Conservation (phyloP, 2,329 filamentous ascomycete genomes). For the Emericellopsis atlantica region DNA sequence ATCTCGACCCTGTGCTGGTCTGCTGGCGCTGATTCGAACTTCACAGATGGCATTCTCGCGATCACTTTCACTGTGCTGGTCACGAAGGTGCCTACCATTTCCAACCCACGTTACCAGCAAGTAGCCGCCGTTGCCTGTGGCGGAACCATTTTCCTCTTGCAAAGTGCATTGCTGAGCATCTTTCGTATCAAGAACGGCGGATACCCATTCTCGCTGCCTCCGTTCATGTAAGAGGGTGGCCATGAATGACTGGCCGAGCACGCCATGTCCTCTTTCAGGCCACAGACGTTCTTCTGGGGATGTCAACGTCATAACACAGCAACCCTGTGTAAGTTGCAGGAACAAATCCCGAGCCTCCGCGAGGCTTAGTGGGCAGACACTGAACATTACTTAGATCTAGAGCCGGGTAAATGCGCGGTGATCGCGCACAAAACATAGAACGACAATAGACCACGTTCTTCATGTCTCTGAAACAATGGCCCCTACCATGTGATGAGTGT, state of each 20-base stretch:
- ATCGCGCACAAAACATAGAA: no score
- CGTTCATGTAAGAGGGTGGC: conserved; percentile 48
- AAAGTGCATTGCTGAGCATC: conserved; percentile 87
- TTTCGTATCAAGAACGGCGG: conserved; percentile 92
- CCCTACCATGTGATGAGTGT: no score
- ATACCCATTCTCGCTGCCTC: conserved; percentile 89
- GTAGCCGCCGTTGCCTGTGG: conserved; percentile 72
- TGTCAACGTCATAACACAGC: no score
- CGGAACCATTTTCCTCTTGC: conserved; percentile 64
- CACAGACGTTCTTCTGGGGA: no score
- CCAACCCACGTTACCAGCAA: conserved; percentile 65
- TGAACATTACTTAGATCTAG: no score
- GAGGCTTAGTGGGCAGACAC: no score
- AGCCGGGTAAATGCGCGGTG: no score
- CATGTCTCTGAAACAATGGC: no score
- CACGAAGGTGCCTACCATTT: conserved; percentile 82
- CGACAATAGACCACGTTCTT: no score
- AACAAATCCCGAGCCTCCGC: no score
- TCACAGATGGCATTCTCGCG: conserved; percentile 57
- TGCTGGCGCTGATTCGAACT: neutral
- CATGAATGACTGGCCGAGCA: neutral
- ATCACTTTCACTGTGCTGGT: conserved; percentile 88
- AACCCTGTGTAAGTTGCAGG: no score
- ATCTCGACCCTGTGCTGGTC: neutral
- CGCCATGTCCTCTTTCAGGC: no score